These are phyloP conservation scores for Botrytis cinerea DNA, from an alignment of 2,329 filamentous ascomycete genomes.

Conservation along the genomic window DNA sequence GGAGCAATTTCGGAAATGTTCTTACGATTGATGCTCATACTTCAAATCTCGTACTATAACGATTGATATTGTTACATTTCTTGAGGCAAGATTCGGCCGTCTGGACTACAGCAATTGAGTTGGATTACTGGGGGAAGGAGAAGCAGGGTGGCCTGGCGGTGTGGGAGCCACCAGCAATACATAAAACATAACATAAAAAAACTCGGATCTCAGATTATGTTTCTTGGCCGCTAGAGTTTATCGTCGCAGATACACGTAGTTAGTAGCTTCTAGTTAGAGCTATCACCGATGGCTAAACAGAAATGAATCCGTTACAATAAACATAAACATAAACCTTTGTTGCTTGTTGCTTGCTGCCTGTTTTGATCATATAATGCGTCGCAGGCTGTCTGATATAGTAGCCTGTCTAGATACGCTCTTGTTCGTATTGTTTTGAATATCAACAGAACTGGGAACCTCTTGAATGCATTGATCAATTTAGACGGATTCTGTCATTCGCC, in stretches of 20 bases:
- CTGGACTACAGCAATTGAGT: conserved; percentile 18
- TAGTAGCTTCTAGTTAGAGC: conserved; percentile 5
- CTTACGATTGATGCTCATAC: conserved; percentile 20
- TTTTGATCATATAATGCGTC: background rate
- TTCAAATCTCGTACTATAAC: conserved; percentile 17
- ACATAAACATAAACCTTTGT: background rate
- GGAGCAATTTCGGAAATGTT: conserved; percentile 22
- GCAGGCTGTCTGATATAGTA: background rate
- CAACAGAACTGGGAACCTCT: background rate
- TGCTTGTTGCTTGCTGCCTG: background rate
- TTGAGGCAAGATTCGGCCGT: conserved; percentile 10
- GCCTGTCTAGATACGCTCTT: background rate
- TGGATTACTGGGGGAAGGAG: conserved; percentile 20
- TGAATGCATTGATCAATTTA: background rate
- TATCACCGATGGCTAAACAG: conserved; percentile 10
- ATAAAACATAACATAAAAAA: conserved; percentile 22
- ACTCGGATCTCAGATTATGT: conserved; percentile 20
- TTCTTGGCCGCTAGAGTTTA: conserved; percentile 15
- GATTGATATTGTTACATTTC: conserved; percentile 19
- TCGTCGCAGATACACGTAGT: conserved; percentile 9
- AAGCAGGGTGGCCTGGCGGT: conserved; percentile 3
- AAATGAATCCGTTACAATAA: conserved; percentile 25
- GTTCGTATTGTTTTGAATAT: background rate
- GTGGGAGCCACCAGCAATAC: conserved; percentile 10
- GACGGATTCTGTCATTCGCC: background rate